phyloP scores from a whole-genome alignment of 1,284 basidiomycete genomes.

The Melampsora americana region DNA sequence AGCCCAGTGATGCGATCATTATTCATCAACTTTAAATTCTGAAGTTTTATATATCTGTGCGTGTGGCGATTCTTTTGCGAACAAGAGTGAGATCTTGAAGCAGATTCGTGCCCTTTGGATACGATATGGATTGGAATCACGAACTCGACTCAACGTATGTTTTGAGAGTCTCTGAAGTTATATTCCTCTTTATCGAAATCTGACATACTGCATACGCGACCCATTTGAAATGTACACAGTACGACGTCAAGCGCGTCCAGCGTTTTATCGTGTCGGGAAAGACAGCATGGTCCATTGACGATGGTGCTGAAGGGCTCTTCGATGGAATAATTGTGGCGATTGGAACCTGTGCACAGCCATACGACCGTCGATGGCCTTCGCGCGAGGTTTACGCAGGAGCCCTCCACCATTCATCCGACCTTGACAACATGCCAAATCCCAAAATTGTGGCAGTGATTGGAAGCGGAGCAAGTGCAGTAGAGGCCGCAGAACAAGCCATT shows the following conservation, averaged over 20 bases:
- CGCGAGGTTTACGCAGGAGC: conserved; percentile 14
- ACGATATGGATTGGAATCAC: conserved; percentile 21
- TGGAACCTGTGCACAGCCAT: conserved; percentile 27
- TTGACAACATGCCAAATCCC: conserved; percentile 19
- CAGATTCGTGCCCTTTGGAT: conserved; percentile 30
- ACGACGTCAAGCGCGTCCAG: conserved; percentile 20
- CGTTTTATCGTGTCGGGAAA: conserved; percentile 17
- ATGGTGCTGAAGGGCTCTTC: conserved; percentile 30
- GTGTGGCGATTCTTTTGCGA: neutral
- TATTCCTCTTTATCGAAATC: neutral
- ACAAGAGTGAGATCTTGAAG: conserved; percentile 29
- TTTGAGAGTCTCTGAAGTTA: neutral
- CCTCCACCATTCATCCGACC: conserved; percentile 33
- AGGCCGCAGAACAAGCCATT: conserved; percentile 37
- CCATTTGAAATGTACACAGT: neutral
- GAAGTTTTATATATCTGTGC: neutral
- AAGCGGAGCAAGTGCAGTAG: conserved; percentile 44
- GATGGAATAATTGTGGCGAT: conserved; percentile 39
- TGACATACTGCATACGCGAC: neutral
- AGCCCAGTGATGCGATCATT: neutral
- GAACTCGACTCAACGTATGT: conserved; percentile 34
- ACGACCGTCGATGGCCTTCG: conserved; percentile 10
- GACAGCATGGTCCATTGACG: conserved; percentile 23
- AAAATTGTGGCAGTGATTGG: conserved; percentile 35
- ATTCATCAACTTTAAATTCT: neutral